Conservation (phyloP, 78 protist species). For the Dictyostelium brefeldianum region DNA sequence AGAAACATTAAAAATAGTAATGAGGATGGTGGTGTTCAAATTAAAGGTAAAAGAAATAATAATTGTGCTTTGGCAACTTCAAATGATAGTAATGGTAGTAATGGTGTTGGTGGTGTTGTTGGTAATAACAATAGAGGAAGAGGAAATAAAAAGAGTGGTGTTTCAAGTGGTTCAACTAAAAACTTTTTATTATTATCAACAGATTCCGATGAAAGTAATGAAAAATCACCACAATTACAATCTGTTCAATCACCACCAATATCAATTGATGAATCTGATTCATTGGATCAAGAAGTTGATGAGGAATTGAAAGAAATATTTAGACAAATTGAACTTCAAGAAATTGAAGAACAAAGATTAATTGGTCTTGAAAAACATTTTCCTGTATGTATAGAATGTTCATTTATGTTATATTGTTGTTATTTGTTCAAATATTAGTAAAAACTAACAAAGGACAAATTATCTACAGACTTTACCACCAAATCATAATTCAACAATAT, state of each 20-base stretch:
- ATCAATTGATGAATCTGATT: background rate
- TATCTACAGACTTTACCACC: background rate
- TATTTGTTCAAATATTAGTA: background rate
- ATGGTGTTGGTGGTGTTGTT: background rate
- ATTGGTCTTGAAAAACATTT: constrained; percentile 64
- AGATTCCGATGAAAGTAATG: background rate
- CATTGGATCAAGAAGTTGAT: constrained; percentile 5
- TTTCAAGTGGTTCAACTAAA: no score
- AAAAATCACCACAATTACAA: background rate
- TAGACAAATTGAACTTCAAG: constrained; percentile 64
- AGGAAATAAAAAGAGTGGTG: background rate
- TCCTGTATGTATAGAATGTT: constrained; percentile 28
- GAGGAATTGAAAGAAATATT: constrained; percentile 43
- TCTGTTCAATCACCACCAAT: background rate
- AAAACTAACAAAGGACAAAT: background rate
- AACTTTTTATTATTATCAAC: constrained; percentile 3
- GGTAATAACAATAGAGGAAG: background rate
- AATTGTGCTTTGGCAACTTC: background rate
- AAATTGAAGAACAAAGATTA: constrained; percentile 70
- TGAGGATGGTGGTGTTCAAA: background rate
- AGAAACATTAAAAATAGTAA: background rate
- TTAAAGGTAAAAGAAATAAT: background rate
- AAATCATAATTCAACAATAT: background rate
- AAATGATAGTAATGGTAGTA: background rate
- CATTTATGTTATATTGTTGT: background rate